Percentiles rank a stretch among this genome's conserved stretches.
These are phyloP conservation scores for Pseudogymnoascus sp. DNA, from an alignment of 2,329 filamentous ascomycete species.

Conservation along the genomic window DNA sequence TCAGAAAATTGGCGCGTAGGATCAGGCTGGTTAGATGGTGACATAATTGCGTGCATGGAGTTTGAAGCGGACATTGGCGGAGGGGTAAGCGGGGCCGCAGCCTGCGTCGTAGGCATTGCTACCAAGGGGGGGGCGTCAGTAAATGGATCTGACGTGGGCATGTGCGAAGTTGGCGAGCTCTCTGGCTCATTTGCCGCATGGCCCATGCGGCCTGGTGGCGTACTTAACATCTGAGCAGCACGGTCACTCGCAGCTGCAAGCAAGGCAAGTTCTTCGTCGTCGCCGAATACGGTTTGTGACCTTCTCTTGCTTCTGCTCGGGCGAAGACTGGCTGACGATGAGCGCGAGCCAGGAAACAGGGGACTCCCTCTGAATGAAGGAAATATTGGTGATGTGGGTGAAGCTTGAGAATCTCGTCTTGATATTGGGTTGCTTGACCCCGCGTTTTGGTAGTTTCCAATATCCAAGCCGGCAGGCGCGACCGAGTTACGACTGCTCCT, in stretches of 20 bases:
- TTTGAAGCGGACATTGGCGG: not conserved
- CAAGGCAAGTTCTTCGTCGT: not conserved
- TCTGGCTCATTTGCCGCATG: not conserved
- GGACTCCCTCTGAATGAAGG: not conserved
- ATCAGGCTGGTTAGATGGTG: constrained; percentile 9
- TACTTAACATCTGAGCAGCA: not conserved
- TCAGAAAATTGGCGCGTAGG: not conserved
- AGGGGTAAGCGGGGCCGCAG: not conserved
- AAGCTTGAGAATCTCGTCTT: not conserved
- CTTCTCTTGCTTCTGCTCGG: not conserved
- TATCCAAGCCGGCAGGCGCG: not conserved
- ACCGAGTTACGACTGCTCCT: constrained; percentile 2
- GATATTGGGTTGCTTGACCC: not conserved
- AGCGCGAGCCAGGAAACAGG: not conserved
- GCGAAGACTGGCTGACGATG: not conserved
- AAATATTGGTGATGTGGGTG: constrained; percentile 3
- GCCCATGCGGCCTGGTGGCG: not conserved
- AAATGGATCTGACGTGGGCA: not conserved
- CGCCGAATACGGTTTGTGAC: not conserved
- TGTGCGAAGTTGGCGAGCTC: not conserved
- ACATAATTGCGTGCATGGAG: constrained; percentile 8
- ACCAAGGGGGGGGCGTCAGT: not conserved
- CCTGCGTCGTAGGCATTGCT: not conserved
- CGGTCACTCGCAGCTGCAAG: not conserved
- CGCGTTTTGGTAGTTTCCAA: not conserved